Evolutionary conservation across 2,329 filamentous ascomycete genomes (phyloP).

Genomic region (Aspergillus amoenus): DNA sequence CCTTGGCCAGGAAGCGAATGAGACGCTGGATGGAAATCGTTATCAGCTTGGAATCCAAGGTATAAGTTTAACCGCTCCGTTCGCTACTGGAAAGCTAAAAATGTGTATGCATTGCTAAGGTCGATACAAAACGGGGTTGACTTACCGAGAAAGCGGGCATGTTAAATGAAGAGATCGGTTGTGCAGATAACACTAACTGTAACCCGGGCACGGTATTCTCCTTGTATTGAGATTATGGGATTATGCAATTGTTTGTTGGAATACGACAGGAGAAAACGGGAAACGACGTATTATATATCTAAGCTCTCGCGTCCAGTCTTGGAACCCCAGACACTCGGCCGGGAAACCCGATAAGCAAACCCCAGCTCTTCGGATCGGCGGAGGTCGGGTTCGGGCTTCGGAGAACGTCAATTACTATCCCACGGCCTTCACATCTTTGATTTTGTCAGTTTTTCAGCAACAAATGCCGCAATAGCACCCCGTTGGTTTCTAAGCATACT

Average conservation of each 20-base stretch:
- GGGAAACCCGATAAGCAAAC: slow-evolving; percentile 20
- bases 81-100: no score
- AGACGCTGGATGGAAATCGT: slow-evolving; percentile 55
- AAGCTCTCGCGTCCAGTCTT: no score
- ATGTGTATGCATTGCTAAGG: no score
- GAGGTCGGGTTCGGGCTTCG: neutral
- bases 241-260: neutral
- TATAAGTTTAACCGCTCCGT: no score
- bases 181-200: neutral
- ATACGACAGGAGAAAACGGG: neutral
- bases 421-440: neutral
- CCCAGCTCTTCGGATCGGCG: slow-evolving; percentile 1
- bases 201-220: neutral
- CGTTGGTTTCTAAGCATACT: neutral
- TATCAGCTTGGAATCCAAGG: no score
- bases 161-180: neutral
- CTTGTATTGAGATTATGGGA: neutral
- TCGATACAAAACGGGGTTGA: neutral
- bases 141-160: slow-evolving; percentile 52
- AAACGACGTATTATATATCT: neutral
- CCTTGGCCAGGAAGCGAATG: slow-evolving; percentile 69
- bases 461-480: slow-evolving; percentile 2
- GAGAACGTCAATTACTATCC: slow-evolving; percentile 1
- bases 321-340: slow-evolving; percentile 25
- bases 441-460: slow-evolving; percentile 2